Evolutionary conservation across 495 filamentous ascomycete genomes (phyloP), one percentile per base, ranked within the genome.

Genomic region (Hypomontagnella submonticulosa): DNA sequence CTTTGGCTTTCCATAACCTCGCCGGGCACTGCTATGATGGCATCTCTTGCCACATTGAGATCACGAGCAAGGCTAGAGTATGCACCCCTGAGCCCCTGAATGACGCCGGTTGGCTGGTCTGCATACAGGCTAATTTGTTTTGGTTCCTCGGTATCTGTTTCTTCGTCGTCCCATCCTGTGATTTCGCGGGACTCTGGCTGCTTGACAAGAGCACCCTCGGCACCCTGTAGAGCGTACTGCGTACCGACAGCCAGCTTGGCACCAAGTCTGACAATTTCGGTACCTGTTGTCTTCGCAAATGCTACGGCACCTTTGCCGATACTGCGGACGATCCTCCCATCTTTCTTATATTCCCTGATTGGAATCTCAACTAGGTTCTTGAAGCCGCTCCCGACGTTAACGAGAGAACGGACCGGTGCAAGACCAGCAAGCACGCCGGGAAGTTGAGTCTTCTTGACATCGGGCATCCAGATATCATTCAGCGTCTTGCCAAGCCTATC

Each of bases 401-500:
- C 93, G 0, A 99, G 76, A 15, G 91, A 91, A 12, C 93, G 87
- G 18, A 98, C 89, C 4, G 92, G 91, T 0, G 92, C 93, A n/a
- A 99, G 79, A 33, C 96, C 95, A 0, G 92, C 90, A 38, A 99
- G 83, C 0, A 98, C 88, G 5, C 90, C 88, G 0, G 92, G 93
- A 4, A 99, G 89, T 72, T 99, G 96, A 60, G 90, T 96, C 5
- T 83, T 76, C 75, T 89, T 94, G 72, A 99, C 88, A 70, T 99
- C 92, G 8, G 92, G 93, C 87, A 92, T 96, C 96, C 96, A 99
- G 51, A 97, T 91, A 70, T 97, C 92, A 72, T 97, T 97, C 11
- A 99, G 82, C 7, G 88, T 91, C 68, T 91, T 85, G 32, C 92
- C 91, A 19, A 99, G 83, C 55, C 88, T 89, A 65, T 97, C 91